Base-by-base conservation (phyloP, 371 early-diverging fungal species). In the Rhizopus sp. region DNA sequence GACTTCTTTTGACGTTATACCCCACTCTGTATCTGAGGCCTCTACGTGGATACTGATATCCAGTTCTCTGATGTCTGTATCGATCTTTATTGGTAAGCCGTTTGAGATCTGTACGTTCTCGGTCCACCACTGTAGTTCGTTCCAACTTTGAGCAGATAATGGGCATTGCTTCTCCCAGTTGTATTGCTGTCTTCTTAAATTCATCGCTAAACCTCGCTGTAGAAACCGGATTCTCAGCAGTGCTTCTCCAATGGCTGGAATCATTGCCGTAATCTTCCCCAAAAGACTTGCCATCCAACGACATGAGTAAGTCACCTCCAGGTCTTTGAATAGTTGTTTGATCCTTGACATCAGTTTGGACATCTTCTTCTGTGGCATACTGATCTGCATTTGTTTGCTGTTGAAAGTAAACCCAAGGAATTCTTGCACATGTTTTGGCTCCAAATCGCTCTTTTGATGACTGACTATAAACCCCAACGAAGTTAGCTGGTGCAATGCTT, bases 181-280 rank as follows among this genome's bases (percentile, higher is more conserved):
- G 23, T 23, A 23, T 23, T 23, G 23, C 23, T 23, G 23, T 23
- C 23, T 23, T 2, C 23, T 1, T 23, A 23, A 23, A 23, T 23
- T 23, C 2, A 23, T 23, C 23, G 23, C 2, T 23, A 2, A 2
- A 23, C 2, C 23, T 23, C 23, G 23, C 23, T 23, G 23, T 23
- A 23, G 23, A 23, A 23, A 23, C 23, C 23, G 23, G 23, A 23
- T 23, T 23, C 23, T 23, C 23, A 52, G 39, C 30, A 52, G 30
- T 29, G 53, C 53, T 8, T 52, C 53, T 29, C 40, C 53, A 2
- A 52, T 40, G 5, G 53, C 53, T 40, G 53, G 41, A 7, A 52
- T 52, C n/a, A 52, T n/a, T 7, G 53, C 15, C 4, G 53, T 52
- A 15, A 52, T 52, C 31, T 52, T 52, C 40, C 53, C 53, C 29